A percentile compares a stretch with the other conserved stretches of the same genome.
phyloP scores from a whole-genome alignment of 306 rosid species.

The Ochetophila trinervis region DNA sequence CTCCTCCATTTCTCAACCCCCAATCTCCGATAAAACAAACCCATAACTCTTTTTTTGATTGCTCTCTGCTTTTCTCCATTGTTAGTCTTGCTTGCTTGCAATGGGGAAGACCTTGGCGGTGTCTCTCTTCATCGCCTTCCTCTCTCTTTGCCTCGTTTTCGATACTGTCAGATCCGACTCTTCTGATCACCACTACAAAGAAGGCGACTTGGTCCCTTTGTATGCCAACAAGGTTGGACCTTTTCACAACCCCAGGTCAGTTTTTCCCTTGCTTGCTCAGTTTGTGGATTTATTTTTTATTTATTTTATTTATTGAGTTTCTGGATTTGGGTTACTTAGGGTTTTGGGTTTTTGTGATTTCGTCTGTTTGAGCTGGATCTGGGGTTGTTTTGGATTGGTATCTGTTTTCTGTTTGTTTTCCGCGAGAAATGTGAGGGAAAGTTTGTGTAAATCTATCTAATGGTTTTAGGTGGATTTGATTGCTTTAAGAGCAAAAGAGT shows the following conservation, averaged over 20 bases:
- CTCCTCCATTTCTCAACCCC: neutral
- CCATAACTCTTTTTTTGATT: neutral
- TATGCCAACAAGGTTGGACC: conserved; percentile 58
- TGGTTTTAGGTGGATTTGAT: too few species aligned
- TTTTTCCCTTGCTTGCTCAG: neutral
- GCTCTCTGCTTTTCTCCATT: neutral
- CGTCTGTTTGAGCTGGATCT: neutral
- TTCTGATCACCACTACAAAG: conserved; percentile 43
- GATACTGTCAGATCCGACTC: conserved; percentile 36
- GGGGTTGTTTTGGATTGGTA: neutral
- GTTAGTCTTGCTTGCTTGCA: neutral
- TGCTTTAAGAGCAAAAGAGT: neutral
- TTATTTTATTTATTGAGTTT: neutral
- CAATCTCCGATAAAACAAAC: too few species aligned
- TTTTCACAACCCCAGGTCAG: conserved; percentile 54
- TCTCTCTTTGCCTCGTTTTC: conserved; percentile 17
- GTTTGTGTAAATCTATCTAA: too few species aligned
- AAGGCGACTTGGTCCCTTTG: conserved; percentile 45
- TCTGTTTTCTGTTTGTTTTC: neutral
- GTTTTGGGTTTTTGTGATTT: neutral
- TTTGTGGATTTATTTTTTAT: neutral
- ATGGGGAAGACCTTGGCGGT: conserved; percentile 40
- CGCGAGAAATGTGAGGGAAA: neutral
- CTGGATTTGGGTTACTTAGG: neutral
- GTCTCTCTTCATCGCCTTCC: conserved; percentile 27